A percentile compares a stretch with the other conserved stretches of the same genome.
Evolutionary conservation across 805 yeast species (phyloP).

Genomic region (Lachancea mirantina): DNA sequence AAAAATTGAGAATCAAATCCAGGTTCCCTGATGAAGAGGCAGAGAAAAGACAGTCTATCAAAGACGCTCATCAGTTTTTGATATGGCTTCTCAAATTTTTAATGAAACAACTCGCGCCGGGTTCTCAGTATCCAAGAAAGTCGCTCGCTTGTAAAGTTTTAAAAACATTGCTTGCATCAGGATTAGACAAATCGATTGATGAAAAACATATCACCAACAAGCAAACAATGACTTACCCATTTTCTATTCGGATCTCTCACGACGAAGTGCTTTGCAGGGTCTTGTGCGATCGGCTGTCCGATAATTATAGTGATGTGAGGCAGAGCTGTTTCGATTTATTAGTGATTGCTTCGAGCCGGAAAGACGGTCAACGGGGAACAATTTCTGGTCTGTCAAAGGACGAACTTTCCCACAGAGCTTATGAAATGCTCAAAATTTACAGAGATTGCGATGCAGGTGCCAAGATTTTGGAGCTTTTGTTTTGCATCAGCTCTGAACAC

Average conservation of each 20-base stretch:
- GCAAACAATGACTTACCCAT: slow-evolving; percentile 44
- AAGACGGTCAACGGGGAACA: slow-evolving; percentile 1
- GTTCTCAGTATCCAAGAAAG: slow-evolving; percentile 48
- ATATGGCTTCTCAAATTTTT: slow-evolving; percentile 33
- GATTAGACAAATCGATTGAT: slow-evolving; percentile 45
- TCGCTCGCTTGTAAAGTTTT: slow-evolving; percentile 45
- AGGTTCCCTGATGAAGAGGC: slow-evolving; percentile 37
- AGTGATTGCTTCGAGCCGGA: slow-evolving; percentile 27
- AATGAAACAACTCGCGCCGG: slow-evolving; percentile 42
- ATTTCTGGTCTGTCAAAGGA: slow-evolving; percentile 6
- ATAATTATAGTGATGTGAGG: slow-evolving; percentile 76
- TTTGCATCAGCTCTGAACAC: too few species aligned
- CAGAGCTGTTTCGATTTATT: slow-evolving; percentile 41
- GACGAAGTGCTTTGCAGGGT: slow-evolving; percentile 36
- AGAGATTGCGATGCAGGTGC: slow-evolving; percentile 80
- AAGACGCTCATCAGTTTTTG: slow-evolving; percentile 35
- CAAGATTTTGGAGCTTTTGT: slow-evolving; percentile 48
- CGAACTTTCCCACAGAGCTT: slow-evolving; percentile 22
- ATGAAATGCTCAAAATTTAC: slow-evolving; percentile 36
- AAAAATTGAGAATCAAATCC: slow-evolving; percentile 32
- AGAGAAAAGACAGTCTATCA: slow-evolving; percentile 25
- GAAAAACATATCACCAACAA: slow-evolving; percentile 33
- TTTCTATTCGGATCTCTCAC: slow-evolving; percentile 37
- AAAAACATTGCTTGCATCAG: slow-evolving; percentile 42
- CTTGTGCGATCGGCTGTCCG: slow-evolving; percentile 54